phyloP scores from a whole-genome alignment of 2,329 filamentous ascomycete species.

The Whalleya microplaca region DNA sequence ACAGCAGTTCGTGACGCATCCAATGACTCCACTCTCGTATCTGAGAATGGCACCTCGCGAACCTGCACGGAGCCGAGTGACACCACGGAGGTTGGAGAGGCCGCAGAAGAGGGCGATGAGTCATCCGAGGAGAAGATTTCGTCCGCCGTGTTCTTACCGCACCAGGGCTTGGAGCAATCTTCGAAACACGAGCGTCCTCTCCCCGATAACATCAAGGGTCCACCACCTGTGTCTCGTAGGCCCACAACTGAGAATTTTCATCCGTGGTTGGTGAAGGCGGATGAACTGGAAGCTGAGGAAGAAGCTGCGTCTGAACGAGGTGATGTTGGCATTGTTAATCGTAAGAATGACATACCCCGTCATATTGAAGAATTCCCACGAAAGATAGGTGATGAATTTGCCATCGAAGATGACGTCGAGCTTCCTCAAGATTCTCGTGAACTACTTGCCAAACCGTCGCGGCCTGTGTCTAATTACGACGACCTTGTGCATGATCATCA shows the following conservation, averaged over 20 bases:
- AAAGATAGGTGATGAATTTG: conserved; percentile 44
- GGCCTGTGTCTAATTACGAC: conserved; percentile 48
- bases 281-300: conserved; percentile 49
- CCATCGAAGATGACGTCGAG: conserved; percentile 49
- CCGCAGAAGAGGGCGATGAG: conserved; percentile 56
- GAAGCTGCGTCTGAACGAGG: conserved; percentile 40
- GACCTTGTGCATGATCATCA: conserved; percentile 57
- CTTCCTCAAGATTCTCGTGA: conserved; percentile 37
- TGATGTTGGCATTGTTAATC: conserved; percentile 33
- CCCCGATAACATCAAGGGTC: conserved; percentile 30
- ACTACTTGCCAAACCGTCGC: conserved; percentile 40
- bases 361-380: conserved; percentile 38
- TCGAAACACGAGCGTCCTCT: conserved; percentile 35
- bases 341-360: conserved; percentile 28
- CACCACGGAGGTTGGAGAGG: conserved; percentile 44
- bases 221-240: conserved; percentile 37
- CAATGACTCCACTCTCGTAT: conserved; percentile 11
- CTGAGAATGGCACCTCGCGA: conserved; percentile 19
- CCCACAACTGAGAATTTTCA: conserved; percentile 43
- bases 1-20: conserved; percentile 10
- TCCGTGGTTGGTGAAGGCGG: conserved; percentile 63
- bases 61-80: conserved; percentile 43
- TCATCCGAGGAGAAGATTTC: conserved; percentile 85
- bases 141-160: conserved; percentile 81
- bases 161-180: conserved; percentile 60